A percentile compares a stretch with the other conserved stretches of the same genome.
Conservation (phyloP, 306 rosid species). For the Betula pendula region DNA sequence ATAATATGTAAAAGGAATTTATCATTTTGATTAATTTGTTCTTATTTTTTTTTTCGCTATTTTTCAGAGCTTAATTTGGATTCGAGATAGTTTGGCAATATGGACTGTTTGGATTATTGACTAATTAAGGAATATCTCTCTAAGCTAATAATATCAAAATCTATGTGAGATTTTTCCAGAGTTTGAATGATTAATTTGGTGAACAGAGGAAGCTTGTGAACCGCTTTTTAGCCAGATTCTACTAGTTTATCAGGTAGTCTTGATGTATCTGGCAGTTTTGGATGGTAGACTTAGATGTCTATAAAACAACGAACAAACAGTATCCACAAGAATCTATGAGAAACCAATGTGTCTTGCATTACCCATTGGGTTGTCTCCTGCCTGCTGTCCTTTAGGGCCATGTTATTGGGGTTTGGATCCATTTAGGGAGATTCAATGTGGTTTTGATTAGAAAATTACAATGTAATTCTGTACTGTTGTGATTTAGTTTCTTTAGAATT, state of each 20-base stretch:
- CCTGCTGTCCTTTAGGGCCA: background rate
- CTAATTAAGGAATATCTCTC: background rate
- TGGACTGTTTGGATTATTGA: too few relatives aligned
- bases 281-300: background rate
- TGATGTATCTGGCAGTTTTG: background rate
- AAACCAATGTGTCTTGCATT: background rate
- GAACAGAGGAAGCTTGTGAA: background rate
- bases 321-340: background rate
- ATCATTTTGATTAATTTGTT: background rate
- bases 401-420: background rate
- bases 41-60: too few relatives aligned
- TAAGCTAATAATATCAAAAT: background rate
- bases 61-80: too few relatives aligned
- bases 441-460: background rate
- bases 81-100: background rate
- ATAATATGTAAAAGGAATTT: background rate
- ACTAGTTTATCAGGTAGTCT: background rate
- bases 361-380: too few relatives aligned
- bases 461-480: background rate
- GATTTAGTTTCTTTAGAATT: background rate
- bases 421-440: background rate
- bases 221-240: background rate
- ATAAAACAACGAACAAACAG: background rate
- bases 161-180: background rate
- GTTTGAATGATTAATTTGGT: background rate